Conservation (phyloP, 2,329 filamentous ascomycete genomes). For the Xylariaceae sp. region DNA sequence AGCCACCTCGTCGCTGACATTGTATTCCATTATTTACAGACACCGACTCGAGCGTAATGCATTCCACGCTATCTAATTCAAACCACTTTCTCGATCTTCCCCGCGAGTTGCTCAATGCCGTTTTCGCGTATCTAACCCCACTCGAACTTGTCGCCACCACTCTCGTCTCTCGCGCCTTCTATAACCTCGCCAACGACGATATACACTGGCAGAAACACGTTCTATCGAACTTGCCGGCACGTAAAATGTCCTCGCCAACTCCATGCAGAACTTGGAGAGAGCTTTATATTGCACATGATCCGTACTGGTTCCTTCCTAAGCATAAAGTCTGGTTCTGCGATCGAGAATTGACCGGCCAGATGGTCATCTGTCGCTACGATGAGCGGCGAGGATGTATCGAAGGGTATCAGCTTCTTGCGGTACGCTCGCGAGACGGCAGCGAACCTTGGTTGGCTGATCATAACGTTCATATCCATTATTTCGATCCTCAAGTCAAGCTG, state of each 20-base stretch:
- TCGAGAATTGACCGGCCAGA: slow-evolving; percentile 64
- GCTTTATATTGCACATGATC: slow-evolving; percentile 70
- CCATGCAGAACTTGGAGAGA: slow-evolving; percentile 63
- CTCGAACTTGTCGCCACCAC: slow-evolving; percentile 58
- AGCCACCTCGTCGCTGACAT: neutral
- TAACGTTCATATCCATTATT: slow-evolving; percentile 66
- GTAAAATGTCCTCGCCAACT: slow-evolving; percentile 46
- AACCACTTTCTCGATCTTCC: slow-evolving; percentile 56
- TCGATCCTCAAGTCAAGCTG: slow-evolving; percentile 65
- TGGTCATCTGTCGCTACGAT: slow-evolving; percentile 76
- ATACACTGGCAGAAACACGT: slow-evolving; percentile 68
- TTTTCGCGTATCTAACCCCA: slow-evolving; percentile 63
- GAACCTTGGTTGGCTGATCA: slow-evolving; percentile 62
- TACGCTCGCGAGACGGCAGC: slow-evolving; percentile 49
- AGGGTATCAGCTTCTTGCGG: slow-evolving; percentile 70
- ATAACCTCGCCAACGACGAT: slow-evolving; percentile 59
- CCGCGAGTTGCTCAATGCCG: slow-evolving; percentile 68
- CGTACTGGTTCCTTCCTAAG: slow-evolving; percentile 78
- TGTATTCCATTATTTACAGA: neutral
- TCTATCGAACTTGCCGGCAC: slow-evolving; percentile 60
- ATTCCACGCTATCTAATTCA: slow-evolving; percentile 1
- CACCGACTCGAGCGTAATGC: neutral
- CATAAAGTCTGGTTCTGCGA: slow-evolving; percentile 86
- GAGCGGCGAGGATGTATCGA: slow-evolving; percentile 70
- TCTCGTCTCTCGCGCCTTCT: slow-evolving; percentile 58